Conservation (phyloP, 805 yeast genomes). For the Priceomyces melissophilus region DNA sequence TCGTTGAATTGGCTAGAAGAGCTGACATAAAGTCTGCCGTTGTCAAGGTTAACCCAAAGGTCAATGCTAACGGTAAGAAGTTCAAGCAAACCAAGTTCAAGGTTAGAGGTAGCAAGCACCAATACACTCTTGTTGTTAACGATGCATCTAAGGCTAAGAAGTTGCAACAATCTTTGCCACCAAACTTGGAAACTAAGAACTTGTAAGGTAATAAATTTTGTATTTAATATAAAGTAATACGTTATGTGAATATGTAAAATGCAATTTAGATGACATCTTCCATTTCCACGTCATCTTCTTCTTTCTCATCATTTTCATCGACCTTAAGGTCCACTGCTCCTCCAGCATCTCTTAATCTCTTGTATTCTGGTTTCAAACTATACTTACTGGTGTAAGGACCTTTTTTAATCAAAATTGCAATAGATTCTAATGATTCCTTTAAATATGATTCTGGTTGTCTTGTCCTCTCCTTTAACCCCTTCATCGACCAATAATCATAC, state of each 20-base stretch:
- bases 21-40: constrained; percentile 91
- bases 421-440: constrained; percentile 84
- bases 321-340: constrained; percentile 61
- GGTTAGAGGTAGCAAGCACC: constrained; percentile 93
- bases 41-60: constrained; percentile 87
- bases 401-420: constrained; percentile 84
- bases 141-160: constrained; percentile 97
- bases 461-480: constrained; percentile 89
- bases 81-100: constrained; percentile 97
- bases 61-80: constrained; percentile 76
- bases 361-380: constrained; percentile 86
- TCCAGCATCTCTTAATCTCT: constrained; percentile 72
- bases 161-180: constrained; percentile 96
- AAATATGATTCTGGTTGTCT: constrained; percentile 93
- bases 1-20: constrained; percentile 95
- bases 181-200: constrained; percentile 71
- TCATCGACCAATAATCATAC: constrained; percentile 94
- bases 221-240: constrained; percentile 4
- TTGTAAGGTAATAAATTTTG: constrained; percentile 25
- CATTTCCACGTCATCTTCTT: constrained; percentile 67
- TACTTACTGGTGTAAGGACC: constrained; percentile 96
- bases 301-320: constrained; percentile 44
- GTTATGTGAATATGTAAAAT: constrained; percentile 1
- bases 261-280: constrained; percentile 56
- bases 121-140: constrained; percentile 92